Evolutionary conservation across 1,139 yeast species (phyloP).

Genomic region (Blastobotrys persicus): DNA sequence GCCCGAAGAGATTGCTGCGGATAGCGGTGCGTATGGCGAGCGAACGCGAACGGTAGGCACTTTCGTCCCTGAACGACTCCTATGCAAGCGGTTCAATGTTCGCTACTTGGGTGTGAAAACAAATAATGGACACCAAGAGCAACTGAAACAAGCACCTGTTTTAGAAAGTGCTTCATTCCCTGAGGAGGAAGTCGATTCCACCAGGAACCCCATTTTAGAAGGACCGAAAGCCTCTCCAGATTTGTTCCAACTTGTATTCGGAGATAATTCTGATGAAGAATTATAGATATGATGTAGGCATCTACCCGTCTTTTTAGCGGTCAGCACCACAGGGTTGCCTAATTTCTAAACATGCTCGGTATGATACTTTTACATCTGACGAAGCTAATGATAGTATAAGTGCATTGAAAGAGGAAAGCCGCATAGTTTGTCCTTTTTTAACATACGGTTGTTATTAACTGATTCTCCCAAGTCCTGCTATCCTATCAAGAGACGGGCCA

Average conservation of each 20-base stretch:
- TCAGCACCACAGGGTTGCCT: too few relatives aligned
- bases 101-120: constrained; percentile 9
- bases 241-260: constrained; percentile 27
- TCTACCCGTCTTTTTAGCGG: too few relatives aligned
- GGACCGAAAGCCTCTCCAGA: constrained; percentile 25
- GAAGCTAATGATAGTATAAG: too few relatives aligned
- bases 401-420: too few relatives aligned
- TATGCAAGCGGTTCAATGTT: constrained; percentile 34
- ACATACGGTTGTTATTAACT: too few relatives aligned
- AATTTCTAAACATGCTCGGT: too few relatives aligned
- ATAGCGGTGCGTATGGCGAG: constrained; percentile 27
- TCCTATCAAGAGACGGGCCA: too few relatives aligned
- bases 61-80: constrained; percentile 29
- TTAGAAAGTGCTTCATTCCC: not conserved
- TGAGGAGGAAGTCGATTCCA: not conserved
- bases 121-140: constrained; percentile 4
- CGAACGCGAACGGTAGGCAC: constrained; percentile 25
- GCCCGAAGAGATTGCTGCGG: constrained; percentile 28
- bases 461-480: too few relatives aligned
- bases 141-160: not conserved
- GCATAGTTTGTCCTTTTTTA: too few relatives aligned
- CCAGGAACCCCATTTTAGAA: constrained; percentile 16
- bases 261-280: constrained; percentile 20
- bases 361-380: too few relatives aligned
- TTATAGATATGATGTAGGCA: too few relatives aligned